These are phyloP conservation scores for Phylloboletellus chloephorus DNA, from an alignment of 1,284 basidiomycete genomes.

Conservation along the genomic window DNA sequence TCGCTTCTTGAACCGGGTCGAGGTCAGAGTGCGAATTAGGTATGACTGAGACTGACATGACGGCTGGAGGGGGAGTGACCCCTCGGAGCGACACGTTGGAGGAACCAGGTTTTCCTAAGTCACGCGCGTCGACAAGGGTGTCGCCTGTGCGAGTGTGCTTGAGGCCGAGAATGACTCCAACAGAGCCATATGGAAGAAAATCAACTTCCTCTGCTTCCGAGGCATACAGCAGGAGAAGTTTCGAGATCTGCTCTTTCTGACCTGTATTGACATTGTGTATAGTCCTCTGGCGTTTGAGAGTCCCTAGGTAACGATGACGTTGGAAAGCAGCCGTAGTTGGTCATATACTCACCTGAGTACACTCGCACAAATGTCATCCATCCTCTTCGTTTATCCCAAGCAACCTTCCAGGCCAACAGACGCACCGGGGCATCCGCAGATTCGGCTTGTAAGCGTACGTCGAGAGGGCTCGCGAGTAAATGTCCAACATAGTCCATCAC, in stretches of 20 bases:
- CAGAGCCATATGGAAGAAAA: constrained; percentile 74
- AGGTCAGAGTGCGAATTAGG: constrained; percentile 80
- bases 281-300: constrained; percentile 55
- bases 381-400: constrained; percentile 77
- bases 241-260: constrained; percentile 68
- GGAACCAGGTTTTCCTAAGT: constrained; percentile 27
- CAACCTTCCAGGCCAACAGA: constrained; percentile 84
- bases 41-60: constrained; percentile 75
- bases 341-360: constrained; percentile 63
- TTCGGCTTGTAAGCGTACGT: constrained; percentile 47
- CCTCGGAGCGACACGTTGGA: constrained; percentile 47
- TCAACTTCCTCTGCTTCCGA: constrained; percentile 76
- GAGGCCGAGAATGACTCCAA: constrained; percentile 81
- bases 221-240: constrained; percentile 79
- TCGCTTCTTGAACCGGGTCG: constrained; percentile 68
- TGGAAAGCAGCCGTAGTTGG: neutral
- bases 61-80: constrained; percentile 69
- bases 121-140: constrained; percentile 58
- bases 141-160: constrained; percentile 86
- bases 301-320: constrained; percentile 41
- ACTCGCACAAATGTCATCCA: constrained; percentile 91
- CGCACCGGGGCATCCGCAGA: constrained; percentile 48
- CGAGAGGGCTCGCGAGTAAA: constrained; percentile 73
- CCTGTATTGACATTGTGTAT: constrained; percentile 68
- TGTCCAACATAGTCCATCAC: constrained; percentile 79